Percentiles rank a stretch among this genome's conserved stretches.
Conservation (phyloP, 257 asterid genomes). For the Solanum boliviense region DNA sequence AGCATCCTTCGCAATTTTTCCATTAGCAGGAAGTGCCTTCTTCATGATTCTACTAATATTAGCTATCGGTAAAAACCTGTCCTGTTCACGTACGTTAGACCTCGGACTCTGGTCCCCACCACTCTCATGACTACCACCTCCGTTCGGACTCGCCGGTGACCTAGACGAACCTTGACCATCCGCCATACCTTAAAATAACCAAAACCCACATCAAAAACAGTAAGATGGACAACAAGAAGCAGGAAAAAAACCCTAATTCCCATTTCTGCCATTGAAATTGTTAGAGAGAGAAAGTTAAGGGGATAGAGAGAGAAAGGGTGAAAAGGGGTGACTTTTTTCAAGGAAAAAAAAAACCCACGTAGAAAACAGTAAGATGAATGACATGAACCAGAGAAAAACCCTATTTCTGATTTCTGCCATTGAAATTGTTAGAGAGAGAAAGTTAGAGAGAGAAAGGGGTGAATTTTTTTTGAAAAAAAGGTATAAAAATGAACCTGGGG, state of each 20-base stretch:
- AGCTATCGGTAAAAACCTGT: conserved; percentile 70
- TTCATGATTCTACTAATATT: conserved; percentile 80
- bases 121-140: conserved; percentile 58
- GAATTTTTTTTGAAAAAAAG: background rate
- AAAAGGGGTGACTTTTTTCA: background rate
- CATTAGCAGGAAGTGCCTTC: conserved; percentile 69
- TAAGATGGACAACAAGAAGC: background rate
- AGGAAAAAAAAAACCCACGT: background rate
- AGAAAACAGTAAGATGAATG: background rate
- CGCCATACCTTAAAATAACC: conserved; percentile 33
- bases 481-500: background rate
- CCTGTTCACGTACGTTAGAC: conserved; percentile 69
- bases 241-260: background rate
- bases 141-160: conserved; percentile 47
- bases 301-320: background rate
- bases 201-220: background rate
- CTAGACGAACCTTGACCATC: conserved; percentile 42
- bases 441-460: background rate
- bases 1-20: conserved; percentile 77
- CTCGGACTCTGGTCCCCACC: conserved; percentile 76
- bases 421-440: background rate
- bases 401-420: background rate
- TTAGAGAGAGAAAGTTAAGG: background rate
- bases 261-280: background rate
- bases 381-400: background rate